phyloP scores from a whole-genome alignment of 345 rosid genomes.

The Gossypium herbaceum region DNA sequence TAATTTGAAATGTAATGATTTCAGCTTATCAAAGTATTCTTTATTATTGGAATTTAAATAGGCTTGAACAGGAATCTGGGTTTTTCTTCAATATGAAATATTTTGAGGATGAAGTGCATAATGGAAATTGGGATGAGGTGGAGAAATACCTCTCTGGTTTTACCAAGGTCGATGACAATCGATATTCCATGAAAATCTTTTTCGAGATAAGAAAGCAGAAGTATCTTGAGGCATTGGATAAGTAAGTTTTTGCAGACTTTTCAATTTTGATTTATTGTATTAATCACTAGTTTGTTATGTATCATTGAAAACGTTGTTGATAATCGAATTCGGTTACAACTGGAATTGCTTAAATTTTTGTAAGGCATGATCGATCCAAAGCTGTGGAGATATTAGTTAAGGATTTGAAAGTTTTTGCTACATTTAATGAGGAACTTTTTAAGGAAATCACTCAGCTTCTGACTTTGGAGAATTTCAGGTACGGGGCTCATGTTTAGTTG shows the following conservation, averaged over 20 bases:
- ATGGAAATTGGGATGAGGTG: conserved; percentile 97
- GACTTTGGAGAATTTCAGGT: conserved; percentile 93
- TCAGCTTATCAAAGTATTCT: conserved; percentile 21
- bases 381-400: conserved; percentile 92
- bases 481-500: not conserved
- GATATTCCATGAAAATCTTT: conserved; percentile 97
- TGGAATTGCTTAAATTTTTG: conserved; percentile 7
- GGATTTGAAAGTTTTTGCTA: conserved; percentile 92
- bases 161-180: conserved; percentile 93
- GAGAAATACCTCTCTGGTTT: conserved; percentile 97
- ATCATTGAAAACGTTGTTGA: not conserved
- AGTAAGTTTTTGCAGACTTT: conserved; percentile 37
- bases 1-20: conserved; percentile 2
- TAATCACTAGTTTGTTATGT: not conserved
- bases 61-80: conserved; percentile 99
- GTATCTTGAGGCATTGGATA: conserved; percentile 97
- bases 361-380: conserved; percentile 89
- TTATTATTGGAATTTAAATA: conserved; percentile 24
- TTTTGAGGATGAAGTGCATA: conserved; percentile 97
- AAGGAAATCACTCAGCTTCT: conserved; percentile 92
- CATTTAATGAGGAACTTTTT: conserved; percentile 93
- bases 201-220: conserved; percentile 99
- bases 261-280: not conserved
- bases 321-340: not conserved
- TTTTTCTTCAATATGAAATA: conserved; percentile 98